These are phyloP conservation scores for Mycogone perniciosa DNA, from an alignment of 2,329 filamentous ascomycete genomes.

Conservation along the genomic window DNA sequence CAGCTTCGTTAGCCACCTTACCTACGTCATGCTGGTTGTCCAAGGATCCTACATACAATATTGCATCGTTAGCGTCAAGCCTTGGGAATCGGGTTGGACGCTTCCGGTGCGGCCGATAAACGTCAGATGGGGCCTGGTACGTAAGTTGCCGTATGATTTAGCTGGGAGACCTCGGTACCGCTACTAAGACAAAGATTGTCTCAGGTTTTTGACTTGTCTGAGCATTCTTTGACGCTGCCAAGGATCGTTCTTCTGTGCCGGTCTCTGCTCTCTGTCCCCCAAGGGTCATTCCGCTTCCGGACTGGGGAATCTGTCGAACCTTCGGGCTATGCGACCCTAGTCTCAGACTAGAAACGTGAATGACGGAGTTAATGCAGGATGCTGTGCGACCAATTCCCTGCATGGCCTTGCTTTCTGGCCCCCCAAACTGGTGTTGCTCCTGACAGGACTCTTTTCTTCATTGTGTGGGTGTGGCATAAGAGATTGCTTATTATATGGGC, in stretches of 20 bases:
- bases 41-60: neutral
- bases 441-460: too few relatives aligned
- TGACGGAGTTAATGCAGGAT: conserved; percentile 7
- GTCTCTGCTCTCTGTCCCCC: neutral
- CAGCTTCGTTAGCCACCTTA: neutral
- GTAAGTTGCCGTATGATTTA: neutral
- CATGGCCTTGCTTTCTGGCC: conserved; percentile 1
- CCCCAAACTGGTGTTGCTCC: neutral
- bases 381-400: neutral
- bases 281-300: conserved; percentile 7
- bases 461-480: too few relatives aligned
- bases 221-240: conserved; percentile 4
- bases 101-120: conserved; percentile 1
- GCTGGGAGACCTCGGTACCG: neutral
- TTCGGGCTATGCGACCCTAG: conserved; percentile 8
- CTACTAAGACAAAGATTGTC: conserved; percentile 3
- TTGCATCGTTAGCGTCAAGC: neutral
- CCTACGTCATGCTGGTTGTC: conserved; percentile 10
- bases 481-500: too few relatives aligned
- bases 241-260: conserved; percentile 6
- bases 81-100: neutral
- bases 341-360: conserved; percentile 7
- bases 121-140: conserved; percentile 7
- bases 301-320: conserved; percentile 1
- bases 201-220: neutral